Evolutionary conservation across 192 early-diverging fungal genomes (phyloP).

Genomic region (Backusella liffmaniae): DNA sequence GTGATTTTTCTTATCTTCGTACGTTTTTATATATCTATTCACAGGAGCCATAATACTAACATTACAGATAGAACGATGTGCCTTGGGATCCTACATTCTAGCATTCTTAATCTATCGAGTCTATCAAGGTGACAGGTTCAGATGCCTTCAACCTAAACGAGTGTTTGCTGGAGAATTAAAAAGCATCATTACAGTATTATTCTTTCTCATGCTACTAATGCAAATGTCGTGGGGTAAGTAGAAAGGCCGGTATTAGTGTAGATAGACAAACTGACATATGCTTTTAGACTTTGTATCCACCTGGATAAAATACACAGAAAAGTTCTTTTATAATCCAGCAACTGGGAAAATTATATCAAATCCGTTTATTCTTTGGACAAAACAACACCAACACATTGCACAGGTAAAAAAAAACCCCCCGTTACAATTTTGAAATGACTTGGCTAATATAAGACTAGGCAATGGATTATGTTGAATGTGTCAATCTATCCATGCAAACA

Average conservation of each 20-base stretch:
- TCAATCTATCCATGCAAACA: constrained; percentile 23
- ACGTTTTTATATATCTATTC: neutral
- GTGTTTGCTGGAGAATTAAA: constrained; percentile 30
- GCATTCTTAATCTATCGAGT: constrained; percentile 19
- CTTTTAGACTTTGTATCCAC: constrained; percentile 24
- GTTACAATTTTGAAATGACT: too few relatives aligned
- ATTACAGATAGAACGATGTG: constrained; percentile 4
- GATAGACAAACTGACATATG: neutral
- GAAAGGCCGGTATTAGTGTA: neutral
- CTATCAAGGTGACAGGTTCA: constrained; percentile 20
- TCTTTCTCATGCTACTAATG: constrained; percentile 21
- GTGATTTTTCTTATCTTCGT: constrained; percentile 33
- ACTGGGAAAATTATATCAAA: constrained; percentile 12
- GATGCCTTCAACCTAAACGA: constrained; percentile 18
- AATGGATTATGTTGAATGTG: constrained; percentile 23
- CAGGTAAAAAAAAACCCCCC: constrained; percentile 11
- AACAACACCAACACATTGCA: constrained; percentile 14
- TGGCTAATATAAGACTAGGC: neutral
- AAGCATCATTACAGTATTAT: constrained; percentile 30
- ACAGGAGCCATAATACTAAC: neutral
- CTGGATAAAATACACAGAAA: constrained; percentile 31
- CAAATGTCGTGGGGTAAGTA: constrained; percentile 30
- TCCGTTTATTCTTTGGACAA: constrained; percentile 20
- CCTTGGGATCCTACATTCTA: constrained; percentile 3
- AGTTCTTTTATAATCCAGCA: neutral